Percentiles rank a stretch among this genome's conserved stretches.
These are phyloP conservation scores for Botryobasidium botryosum DNA, from an alignment of 768 basidiomycete genomes.

Conservation along the genomic window DNA sequence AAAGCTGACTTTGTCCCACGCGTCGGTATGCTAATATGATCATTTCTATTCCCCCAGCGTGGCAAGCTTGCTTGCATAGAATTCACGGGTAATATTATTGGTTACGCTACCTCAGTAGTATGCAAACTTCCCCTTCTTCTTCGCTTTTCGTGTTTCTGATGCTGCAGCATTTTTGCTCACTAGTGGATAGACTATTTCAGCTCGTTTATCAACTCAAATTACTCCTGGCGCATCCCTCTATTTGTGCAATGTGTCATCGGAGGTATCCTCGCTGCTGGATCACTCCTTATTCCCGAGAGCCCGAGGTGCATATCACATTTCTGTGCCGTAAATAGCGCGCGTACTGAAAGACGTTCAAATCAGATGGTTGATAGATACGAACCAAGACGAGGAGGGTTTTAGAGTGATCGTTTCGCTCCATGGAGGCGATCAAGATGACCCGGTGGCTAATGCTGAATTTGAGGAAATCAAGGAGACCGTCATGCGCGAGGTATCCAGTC, in stretches of 20 bases:
- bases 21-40: not conserved
- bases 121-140: constrained; percentile 18
- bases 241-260: constrained; percentile 83
- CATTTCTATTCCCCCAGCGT: constrained; percentile 30
- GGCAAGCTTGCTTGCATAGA: constrained; percentile 90
- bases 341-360: not conserved
- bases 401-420: constrained; percentile 77
- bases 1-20: not conserved
- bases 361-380: constrained; percentile 83
- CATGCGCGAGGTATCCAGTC: constrained; percentile 37
- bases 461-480: constrained; percentile 76
- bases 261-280: constrained; percentile 56
- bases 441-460: constrained; percentile 64
- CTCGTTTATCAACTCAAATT: constrained; percentile 70
- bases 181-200: constrained; percentile 93
- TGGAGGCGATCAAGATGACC: constrained; percentile 56
- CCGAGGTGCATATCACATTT: constrained; percentile 39
- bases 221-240: constrained; percentile 85
- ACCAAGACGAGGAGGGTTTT: constrained; percentile 69
- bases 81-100: constrained; percentile 83
- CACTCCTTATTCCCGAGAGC: constrained; percentile 75
- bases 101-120: constrained; percentile 82
- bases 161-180: not conserved
- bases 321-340: not conserved
- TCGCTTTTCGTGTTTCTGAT: not conserved